Conservation (phyloP, 208 protist genomes). For the Wallacemonas sp. region DNA sequence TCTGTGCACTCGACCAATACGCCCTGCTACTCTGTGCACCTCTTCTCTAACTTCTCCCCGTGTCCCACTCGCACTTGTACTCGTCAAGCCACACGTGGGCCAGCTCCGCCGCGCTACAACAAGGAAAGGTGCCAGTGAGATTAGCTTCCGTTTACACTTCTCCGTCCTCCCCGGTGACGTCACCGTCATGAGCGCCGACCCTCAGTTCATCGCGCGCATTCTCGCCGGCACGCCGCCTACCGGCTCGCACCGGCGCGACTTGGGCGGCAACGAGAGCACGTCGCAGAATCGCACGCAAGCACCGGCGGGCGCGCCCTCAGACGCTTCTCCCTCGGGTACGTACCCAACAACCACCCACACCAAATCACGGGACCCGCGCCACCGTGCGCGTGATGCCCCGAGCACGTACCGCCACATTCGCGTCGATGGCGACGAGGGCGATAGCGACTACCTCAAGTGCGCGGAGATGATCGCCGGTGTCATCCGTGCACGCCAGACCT, state of each 20-base stretch:
- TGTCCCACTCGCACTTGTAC: background rate
- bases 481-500: constrained; percentile 57
- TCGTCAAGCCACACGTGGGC: background rate
- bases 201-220: background rate
- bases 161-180: too few relatives aligned
- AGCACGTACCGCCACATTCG: constrained; percentile 63
- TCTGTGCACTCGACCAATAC: too few relatives aligned
- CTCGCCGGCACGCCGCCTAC: background rate
- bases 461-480: constrained; percentile 67
- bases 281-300: background rate
- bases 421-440: constrained; percentile 77
- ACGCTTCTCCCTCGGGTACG: background rate
- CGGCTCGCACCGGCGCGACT: background rate
- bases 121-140: too few relatives aligned
- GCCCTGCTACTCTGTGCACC: too few relatives aligned
- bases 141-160: too few relatives aligned
- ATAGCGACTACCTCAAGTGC: constrained; percentile 76
- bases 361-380: background rate
- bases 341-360: background rate
- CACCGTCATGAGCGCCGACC: background rate
- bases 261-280: background rate
- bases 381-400: background rate
- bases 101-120: background rate
- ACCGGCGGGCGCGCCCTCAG: background rate
- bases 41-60: background rate